Conservation (phyloP, 495 filamentous ascomycete species). For the Diplogelasinospora grovesii region DNA sequence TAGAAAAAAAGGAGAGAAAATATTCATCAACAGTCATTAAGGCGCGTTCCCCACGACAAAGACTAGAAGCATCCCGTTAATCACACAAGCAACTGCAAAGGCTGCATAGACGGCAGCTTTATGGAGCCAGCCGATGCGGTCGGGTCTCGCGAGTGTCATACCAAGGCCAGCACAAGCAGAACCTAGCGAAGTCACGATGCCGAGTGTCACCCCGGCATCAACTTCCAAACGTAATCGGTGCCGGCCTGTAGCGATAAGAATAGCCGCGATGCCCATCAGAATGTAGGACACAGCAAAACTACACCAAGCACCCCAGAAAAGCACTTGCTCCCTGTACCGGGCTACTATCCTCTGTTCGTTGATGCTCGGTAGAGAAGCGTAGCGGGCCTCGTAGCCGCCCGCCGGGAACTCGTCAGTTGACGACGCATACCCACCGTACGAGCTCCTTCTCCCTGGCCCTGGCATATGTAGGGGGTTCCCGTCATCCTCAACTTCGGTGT, state of each 20-base stretch:
- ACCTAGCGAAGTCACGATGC: conserved; percentile 48
- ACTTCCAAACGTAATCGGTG: conserved; percentile 50
- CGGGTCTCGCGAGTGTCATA: conserved; percentile 39
- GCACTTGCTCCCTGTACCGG: conserved; percentile 37
- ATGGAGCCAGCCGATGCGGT: conserved; percentile 33
- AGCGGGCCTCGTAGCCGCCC: conserved; percentile 37
- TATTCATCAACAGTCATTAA: conserved; percentile 16
- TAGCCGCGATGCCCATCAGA: conserved; percentile 47
- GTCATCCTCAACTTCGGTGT: conserved; percentile 20
- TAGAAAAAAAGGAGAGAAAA: too few species aligned
- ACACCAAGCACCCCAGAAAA: conserved; percentile 38
- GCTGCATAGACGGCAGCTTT: conserved; percentile 36
- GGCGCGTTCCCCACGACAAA: conserved; percentile 35
- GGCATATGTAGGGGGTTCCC: too few species aligned
- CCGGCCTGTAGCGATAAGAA: conserved; percentile 48
- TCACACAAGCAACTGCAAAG: conserved; percentile 41
- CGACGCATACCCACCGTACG: conserved; percentile 23
- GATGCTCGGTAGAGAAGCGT: conserved; percentile 37
- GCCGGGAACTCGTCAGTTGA: conserved; percentile 28
- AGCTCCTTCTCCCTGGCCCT: conserved; percentile 16
- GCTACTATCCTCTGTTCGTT: conserved; percentile 33
- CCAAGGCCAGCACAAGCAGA: conserved; percentile 49
- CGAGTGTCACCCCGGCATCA: conserved; percentile 53
- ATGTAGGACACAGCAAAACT: conserved; percentile 41
- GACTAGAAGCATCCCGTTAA: conserved; percentile 45